Base-by-base conservation (phyloP, 441 rosid genomes). In the Gossypium trilobum region DNA sequence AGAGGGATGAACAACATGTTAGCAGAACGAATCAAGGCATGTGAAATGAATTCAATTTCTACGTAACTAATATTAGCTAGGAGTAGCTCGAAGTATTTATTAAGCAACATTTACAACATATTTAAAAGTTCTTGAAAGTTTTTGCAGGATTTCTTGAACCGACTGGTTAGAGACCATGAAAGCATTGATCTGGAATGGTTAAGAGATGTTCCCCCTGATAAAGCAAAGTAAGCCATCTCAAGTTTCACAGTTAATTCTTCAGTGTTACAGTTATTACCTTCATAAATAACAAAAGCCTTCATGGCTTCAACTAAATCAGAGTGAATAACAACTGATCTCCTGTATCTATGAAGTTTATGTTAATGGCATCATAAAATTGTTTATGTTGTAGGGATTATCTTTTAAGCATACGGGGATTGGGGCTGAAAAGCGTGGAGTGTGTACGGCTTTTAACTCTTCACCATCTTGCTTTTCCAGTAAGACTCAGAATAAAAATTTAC, bases 381-480 rank as follows among this genome's bases (percentile, higher is more conserved):
- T 73, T 73, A 61, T 77, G 74, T 29, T 81, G 72, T 85, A 95
- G 99, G 84, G 96, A 95, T 71, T 95, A 89, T 68, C 87, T 95
- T 63, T 84, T 95, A 74, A 93, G 97, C 69, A 71, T 95, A 74
- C 73, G 97, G 27, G 99, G 99, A 25, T 33, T 95, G 78, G 99
- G 99, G 58, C 71, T 95, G 81, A 95, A 95, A 87, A 95, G 99
- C 74, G 99, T 95, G 52, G 99, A 95, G 76, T 95, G 99, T 56
- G 97, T 95, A 76, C 80, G 97, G 75, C 97, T 95, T 75, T 83
- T 95, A 70, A 93, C 97, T 71, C 99, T 95, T 71, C 98, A 91
- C 76, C 88, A 95, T 74, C 87, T 91, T 51, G 99, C 99, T 73
- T 95, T 95, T 76, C 99, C 98, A 13, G 99, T 95, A 85, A 88